Evolutionary conservation across 495 filamentous ascomycete species (phyloP), one percentile per base, ranked within the genome.

Genomic region (Hapsidospora chrysogenum): DNA sequence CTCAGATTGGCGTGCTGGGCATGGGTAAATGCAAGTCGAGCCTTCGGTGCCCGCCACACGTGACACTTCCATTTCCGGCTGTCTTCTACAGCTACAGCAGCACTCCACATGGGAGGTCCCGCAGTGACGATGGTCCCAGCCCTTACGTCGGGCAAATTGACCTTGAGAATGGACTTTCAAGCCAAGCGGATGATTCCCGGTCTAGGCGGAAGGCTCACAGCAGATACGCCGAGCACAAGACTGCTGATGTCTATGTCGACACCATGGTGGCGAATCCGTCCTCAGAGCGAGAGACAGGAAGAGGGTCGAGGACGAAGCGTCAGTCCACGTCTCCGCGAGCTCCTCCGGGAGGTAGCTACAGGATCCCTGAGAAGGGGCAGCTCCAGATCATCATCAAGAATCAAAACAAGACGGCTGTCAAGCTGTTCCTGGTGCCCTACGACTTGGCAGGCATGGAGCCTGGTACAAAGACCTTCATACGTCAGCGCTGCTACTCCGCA

Each of bases 371-470:
- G 49, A 80, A 85, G 46, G 89, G 89, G 0, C 89, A 96, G 50
- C 61, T 99, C 17, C 89, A 99, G 53, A 92, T 99, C 42, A 78
- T 99, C 31, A 89, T 95, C 55, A 92, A 92, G 50, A 95, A 93
- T 44, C 85, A 83, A 9, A 85, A 93, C 61, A 95, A 93, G 50
- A 95, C 85, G 3, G 86, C 86, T 3, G 84, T 95, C 33, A 95
- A 95, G 52, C 58, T 95, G 11, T 99, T 95, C 44, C 67, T 96
- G 10, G 75, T 99, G 17, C 89, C 92, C 0, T 99, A 99, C 48
- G 86, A 95, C 52, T 66, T 99, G 6, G 66, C 71, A n/a, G 89
- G 85, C 37, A 99, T 99, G 92, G 80, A 89, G 42, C 66, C 83
- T 8, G 85, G 85, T 1, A 89, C 81, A 13, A 96, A 96, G 49